Evolutionary conservation across 805 yeast genomes (phyloP), one percentile per base, ranked within the genome.

Genomic region (Saccharomycopsis fibuligera): DNA sequence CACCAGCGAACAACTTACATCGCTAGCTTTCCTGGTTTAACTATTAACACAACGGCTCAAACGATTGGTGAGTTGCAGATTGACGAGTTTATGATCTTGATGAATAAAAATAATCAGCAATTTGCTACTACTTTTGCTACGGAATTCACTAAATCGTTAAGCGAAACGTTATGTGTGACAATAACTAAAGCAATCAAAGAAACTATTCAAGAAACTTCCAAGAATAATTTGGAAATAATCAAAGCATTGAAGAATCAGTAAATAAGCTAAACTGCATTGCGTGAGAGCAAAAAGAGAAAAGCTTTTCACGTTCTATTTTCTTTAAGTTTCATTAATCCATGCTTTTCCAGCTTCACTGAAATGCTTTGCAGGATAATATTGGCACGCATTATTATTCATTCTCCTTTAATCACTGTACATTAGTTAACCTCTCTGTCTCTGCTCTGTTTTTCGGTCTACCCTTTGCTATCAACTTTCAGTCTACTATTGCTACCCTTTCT

Each of bases 121-220:
- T 52, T 52, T 52, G 55, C 55, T 14, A 22, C 42, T 9, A 45
- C 50, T n/a, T 52, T 52, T 43, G 49, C 55, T 10, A 36, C 47
- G 3, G 53, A 52, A 30, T 45, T 52, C 21, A 49, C 55, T 4
- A 48, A 46, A 31, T 38, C 48, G 4, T 14, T 52, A 5, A 37
- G 41, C 9, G 53, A 52, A 10, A 52, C 55, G 8, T 25, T 52
- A 9, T 41, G 47, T 22, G 45, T 19, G 5, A 50, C 47, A 8
- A 42, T 50, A n/a, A 22, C 49, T 8, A 49, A 45, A 30, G 50
- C 53, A 1, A 42, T 52, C 24, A 49, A 42, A 42, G 55, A 52
- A 21, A 45, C 48, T 5, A 49, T 52, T 38, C 48, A 52, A 14
- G 55, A 52, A 45, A 52, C 55, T 12, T 41, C 55, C 2, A 48